Evolutionary conservation across 495 filamentous ascomycete genomes (phyloP).

Genomic region (Neurospora terricola): DNA sequence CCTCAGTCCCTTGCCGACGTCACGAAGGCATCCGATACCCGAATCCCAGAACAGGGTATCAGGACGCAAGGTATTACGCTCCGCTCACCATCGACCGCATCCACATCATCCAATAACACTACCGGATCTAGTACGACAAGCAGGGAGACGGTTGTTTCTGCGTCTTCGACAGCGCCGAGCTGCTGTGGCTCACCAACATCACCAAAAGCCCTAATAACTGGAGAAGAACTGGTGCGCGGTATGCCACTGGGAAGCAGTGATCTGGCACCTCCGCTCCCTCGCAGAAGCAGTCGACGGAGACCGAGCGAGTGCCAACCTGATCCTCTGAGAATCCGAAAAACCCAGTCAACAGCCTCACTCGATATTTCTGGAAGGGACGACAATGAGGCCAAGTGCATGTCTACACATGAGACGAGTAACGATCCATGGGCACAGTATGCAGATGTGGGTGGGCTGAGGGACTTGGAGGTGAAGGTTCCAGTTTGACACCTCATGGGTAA

Average conservation of each 20-base stretch:
- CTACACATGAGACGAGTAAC: not conserved
- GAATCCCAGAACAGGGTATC: not conserved
- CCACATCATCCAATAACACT: slow-evolving; percentile 16
- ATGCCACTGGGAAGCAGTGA: not conserved
- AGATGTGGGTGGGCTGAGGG: slow-evolving; percentile 23
- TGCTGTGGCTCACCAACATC: not conserved
- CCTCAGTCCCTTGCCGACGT: not conserved
- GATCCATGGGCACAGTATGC: slow-evolving; percentile 27
- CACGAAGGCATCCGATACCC: not conserved
- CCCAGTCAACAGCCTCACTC: not conserved
- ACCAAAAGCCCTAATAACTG: not conserved
- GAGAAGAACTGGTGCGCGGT: not conserved
- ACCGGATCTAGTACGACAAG: slow-evolving; percentile 11
- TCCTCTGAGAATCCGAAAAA: slow-evolving; percentile 15
- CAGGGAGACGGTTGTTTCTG: slow-evolving; percentile 1
- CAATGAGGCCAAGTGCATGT: not conserved
- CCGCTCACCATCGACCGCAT: slow-evolving; percentile 19
- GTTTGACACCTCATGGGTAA: not conserved
- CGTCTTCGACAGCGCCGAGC: slow-evolving; percentile 7
- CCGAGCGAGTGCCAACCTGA: slow-evolving; percentile 6
- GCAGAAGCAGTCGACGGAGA: slow-evolving; percentile 10
- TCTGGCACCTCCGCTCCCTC: slow-evolving; percentile 6
- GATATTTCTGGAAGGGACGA: not conserved
- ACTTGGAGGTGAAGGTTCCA: slow-evolving; percentile 1
- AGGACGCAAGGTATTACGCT: slow-evolving; percentile 6